Conservation (phyloP, 1,284 basidiomycete species). For the Ganoderma sinense region DNA sequence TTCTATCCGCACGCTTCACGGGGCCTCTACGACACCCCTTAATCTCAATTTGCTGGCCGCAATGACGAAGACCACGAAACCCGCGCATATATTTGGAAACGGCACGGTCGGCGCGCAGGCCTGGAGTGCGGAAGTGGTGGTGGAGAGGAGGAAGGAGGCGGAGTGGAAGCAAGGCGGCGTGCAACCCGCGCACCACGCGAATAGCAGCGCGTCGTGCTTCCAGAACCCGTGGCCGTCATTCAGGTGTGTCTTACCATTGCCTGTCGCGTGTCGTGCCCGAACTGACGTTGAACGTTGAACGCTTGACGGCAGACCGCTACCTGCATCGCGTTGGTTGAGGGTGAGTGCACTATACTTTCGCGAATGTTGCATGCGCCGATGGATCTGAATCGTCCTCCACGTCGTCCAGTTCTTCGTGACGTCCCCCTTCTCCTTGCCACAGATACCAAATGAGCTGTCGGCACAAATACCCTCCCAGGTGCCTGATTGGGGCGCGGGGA, state of each 20-base stretch:
- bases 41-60: background rate
- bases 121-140: conserved; percentile 7
- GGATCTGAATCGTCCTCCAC: background rate
- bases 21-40: background rate
- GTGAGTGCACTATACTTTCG: conserved; percentile 9
- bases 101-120: background rate
- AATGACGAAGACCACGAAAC: background rate
- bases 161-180: conserved; percentile 7
- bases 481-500: conserved; percentile 37
- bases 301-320: background rate
- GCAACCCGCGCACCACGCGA: conserved; percentile 13
- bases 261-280: background rate
- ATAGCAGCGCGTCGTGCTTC: conserved; percentile 31
- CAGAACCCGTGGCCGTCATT: conserved; percentile 42
- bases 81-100: background rate
- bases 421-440: conserved; percentile 8
- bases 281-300: background rate
- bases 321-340: conserved; percentile 9
- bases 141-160: conserved; percentile 11
- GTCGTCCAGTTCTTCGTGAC: conserved; percentile 5
- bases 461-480: conserved; percentile 32
- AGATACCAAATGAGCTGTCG: conserved; percentile 32
- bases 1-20: background rate
- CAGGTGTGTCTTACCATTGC: conserved; percentile 22
- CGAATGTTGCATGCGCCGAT: background rate